A percentile compares a stretch with the other conserved stretches of the same genome.
These are phyloP conservation scores for Albatrellus ellisii DNA, from an alignment of 768 basidiomycete genomes.

Conservation along the genomic window DNA sequence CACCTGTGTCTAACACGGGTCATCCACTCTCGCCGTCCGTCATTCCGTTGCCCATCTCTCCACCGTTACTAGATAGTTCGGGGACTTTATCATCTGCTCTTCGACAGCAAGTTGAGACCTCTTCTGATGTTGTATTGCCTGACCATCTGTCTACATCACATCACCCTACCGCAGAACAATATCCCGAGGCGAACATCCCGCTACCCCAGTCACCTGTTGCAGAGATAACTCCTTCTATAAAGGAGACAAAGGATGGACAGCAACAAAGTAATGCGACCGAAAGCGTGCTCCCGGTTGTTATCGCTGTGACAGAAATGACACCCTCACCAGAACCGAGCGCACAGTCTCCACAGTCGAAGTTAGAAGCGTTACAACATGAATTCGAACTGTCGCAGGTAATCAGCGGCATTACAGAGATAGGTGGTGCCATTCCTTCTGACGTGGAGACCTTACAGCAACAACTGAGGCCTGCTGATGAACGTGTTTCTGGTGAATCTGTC, in stretches of 20 bases:
- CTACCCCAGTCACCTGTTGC: neutral
- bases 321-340: neutral
- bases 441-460: constrained; percentile 53
- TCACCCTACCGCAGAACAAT: neutral
- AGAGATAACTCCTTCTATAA: neutral
- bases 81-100: neutral
- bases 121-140: neutral
- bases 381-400: neutral
- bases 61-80: constrained; percentile 2
- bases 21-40: constrained; percentile 17
- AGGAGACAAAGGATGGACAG: too few relatives aligned
- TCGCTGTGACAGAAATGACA: too few relatives aligned
- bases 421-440: constrained; percentile 15
- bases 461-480: constrained; percentile 59
- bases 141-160: neutral
- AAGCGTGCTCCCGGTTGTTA: too few relatives aligned
- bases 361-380: too few relatives aligned
- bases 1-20: constrained; percentile 19
- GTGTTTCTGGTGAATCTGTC: constrained; percentile 54
- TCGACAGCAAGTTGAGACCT: neutral
- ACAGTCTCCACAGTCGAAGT: too few relatives aligned
- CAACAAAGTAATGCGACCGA: too few relatives aligned
- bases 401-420: neutral
- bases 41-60: constrained; percentile 9
- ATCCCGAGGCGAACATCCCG: constrained; percentile 2